phyloP scores from a whole-genome alignment of 306 rosid species.

The Acacia melanoxylon region DNA sequence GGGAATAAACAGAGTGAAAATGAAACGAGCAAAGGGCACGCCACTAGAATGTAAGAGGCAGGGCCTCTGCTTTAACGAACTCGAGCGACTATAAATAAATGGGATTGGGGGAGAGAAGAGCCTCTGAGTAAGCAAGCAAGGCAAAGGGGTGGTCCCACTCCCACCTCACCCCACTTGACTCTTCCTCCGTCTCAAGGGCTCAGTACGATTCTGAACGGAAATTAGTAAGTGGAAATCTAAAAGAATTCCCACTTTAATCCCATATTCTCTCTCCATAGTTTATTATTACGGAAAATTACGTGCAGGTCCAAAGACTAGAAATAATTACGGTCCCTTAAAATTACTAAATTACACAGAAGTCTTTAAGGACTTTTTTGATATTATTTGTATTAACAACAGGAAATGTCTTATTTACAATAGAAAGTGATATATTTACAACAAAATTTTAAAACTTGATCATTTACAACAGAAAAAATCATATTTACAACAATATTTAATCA shows the following conservation, averaged over 20 bases:
- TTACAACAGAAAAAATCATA: no score
- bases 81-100: neutral
- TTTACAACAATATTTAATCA: no score
- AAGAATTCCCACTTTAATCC: constrained; percentile 43
- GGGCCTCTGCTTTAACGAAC: constrained; percentile 11
- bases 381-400: no score
- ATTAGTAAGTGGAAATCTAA: constrained; percentile 48
- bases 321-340: no score
- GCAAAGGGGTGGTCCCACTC: neutral
- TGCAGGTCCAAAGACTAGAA: no score
- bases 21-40: neutral
- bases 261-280: neutral
- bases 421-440: no score
- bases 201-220: constrained; percentile 26
- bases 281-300: no score
- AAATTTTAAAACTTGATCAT: no score
- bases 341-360: no score
- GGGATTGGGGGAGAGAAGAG: constrained; percentile 10
- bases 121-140: neutral
- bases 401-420: no score
- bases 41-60: neutral
- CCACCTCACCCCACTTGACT: constrained; percentile 8
- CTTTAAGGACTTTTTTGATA: no score
- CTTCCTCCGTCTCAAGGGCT: constrained; percentile 37
- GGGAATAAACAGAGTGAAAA: neutral